Evolutionary conservation across 73 alveolate species (phyloP), one percentile per base, ranked within the genome.

Genomic region (Blepharisma japonicum): DNA sequence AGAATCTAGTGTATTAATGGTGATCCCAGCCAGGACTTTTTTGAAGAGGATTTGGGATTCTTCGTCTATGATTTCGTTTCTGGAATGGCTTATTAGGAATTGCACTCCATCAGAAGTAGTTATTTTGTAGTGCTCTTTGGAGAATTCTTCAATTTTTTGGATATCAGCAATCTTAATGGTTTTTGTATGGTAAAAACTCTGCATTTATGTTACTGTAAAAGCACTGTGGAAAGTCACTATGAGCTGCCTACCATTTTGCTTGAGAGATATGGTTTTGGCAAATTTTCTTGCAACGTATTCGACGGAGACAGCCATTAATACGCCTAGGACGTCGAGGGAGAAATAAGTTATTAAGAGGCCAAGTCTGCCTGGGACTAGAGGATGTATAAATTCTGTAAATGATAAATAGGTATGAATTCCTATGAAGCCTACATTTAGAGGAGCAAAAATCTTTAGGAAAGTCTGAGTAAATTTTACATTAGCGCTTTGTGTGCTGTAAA

Each of bases 401-500:
- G 74, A 20, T 14, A 61, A 39, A 61, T 61, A 61, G n/a, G 47
- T 39, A 25, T 61, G 74, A 5, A 61, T 39, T 61, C 14, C n/a
- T 14, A 61, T 61, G 23, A 61, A 61, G 47, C 74, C 74, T 1
- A 61, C 14, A 25, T 61, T 61, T 20, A 61, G 14, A 14, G 74
- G 74, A 2, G 74, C 74, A 25, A 20, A 61, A 2, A 61, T 9
- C 39, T 25, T n/a, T 0, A 61, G 46, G 5, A 61, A 61, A 18
- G 74, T 61, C 74, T 61, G 23, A 20, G 3, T 61, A 9, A 61
- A 20, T 1, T 20, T 61, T 61, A 61, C 74, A 14, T n/a, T 61
- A 18, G 74, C 74, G 23, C 74, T 61, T 61, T n/a, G 74, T 14
- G 74, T 61, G 14, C 47, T 18, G 46, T 20, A 61, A 20, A 61